Base-by-base conservation (phyloP, 306 rosid genomes). In the Elaeagnus macrophylla region DNA sequence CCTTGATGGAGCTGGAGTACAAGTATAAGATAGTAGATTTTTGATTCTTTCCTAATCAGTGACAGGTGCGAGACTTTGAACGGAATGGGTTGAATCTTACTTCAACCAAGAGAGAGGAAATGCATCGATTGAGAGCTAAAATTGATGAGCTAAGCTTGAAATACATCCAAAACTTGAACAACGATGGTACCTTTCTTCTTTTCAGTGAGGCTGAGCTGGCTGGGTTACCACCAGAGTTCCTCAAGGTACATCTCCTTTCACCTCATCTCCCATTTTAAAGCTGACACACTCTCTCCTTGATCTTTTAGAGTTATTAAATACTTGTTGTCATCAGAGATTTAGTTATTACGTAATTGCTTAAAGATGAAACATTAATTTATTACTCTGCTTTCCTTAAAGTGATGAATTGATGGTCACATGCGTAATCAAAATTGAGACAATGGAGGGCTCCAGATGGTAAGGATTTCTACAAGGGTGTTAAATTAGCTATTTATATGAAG, bases 31-130 rank as follows among this genome's bases (percentile, higher is more conserved):
- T 25, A 3, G 67, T 63, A 64, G 56, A 77, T 69, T 76, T 53
- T 76, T 91, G 85, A 91, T 91, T 80, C 70, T 80, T 72, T 74
- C 77, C 73, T 53, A 65, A 82, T 77, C 94, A 87, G 95, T 91
- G 96, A 91, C 99, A 91, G 99, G 81, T 91, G 69, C 79, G 87
- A 77, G 96, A 91, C 75, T 84, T 82, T 69, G 96, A 91, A 75
- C 87, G 74, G 51, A 84, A 84, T 82, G 99, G 99, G 39, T 71
- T 91, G 79, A 84, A 84, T 77, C 93, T 91, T 65, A 84, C 96
- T 48, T 73, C 72, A 53, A 79, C 89, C 62, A 91, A 91, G 77
- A 82, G 87, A 80, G 89, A 78, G 64, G 96, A 84, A 75, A 65
- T 91, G 77, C 72, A 64, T 66, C 93, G 83, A 35, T 56, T 91